Evolutionary conservation across 768 basidiomycete species (phyloP), one percentile per base, ranked within the genome.

Genomic region (Chalciporus piperatus): DNA sequence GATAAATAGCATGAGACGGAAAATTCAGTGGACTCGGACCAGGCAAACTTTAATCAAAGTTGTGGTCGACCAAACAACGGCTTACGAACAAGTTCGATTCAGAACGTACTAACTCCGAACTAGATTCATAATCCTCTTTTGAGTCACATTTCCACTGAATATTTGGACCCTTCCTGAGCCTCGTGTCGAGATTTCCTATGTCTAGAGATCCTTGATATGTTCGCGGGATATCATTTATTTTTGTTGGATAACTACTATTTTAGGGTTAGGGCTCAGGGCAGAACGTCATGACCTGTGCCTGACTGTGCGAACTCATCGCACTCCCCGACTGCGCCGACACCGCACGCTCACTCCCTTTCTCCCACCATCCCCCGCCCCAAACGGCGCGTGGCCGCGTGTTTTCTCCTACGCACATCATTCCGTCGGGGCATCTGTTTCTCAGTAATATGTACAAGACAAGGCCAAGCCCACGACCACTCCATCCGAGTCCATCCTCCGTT

Each of bases 1-100:
- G 72, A 75, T 79, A 80, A 73, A 77, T 76, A 76, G 61, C 66
- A 72, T 71, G 67, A 67, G 71, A 71, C 63, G 41, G 62, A 68
- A 72, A 70, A 67, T 44, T 61, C 60, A 50, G 65, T 61, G 60
- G 57, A 60, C 70, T 67, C 23, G 43, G 56, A 47, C 23, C 44
- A 7, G 32, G 57, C 58, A 60, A 68, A 64, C 59, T 62, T 64
- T 59, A 64, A 55, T 64, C 58, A 57, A 52, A 52, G 61, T 64
- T 64, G 55, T 35, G 52, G 16, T 42, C 28, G 51, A 57, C 62
- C 66, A 70, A 68, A 68, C 68, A 66, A 62, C 47, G 51, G 55
- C 60, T 8, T 32, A 32, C 6, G 30, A 8, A 11, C 30, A 10
- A 32, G 30, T 12, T 10, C 1, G 30, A 32, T 9, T 30, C 30